Conservation (phyloP, 306 rosid species). For the Cucurbita maxima region DNA sequence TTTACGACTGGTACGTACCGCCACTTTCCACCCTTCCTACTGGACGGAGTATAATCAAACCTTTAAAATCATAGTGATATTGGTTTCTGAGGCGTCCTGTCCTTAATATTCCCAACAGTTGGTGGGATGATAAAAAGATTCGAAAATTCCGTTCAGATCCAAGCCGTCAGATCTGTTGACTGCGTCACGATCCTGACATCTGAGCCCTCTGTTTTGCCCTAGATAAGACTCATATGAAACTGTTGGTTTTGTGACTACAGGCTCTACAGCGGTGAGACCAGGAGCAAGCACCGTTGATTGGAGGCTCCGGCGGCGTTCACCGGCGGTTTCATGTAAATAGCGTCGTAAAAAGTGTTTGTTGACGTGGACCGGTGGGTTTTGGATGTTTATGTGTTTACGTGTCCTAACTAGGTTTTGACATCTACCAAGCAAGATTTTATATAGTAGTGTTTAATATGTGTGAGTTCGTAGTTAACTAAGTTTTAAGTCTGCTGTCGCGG, state of each 20-base stretch:
- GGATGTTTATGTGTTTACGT: background rate
- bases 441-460: background rate
- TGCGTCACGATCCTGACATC: background rate
- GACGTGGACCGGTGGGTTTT: background rate
- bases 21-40: background rate
- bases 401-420: background rate
- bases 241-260: constrained; percentile 24
- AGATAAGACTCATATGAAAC: background rate
- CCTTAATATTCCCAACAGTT: background rate
- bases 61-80: background rate
- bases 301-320: background rate
- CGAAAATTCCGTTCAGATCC: background rate
- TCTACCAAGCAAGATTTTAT: background rate
- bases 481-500: background rate
- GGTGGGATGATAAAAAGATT: background rate
- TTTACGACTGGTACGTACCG: constrained; percentile 64
- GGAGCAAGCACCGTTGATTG: constrained; percentile 65
- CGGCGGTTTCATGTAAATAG: constrained; percentile 21
- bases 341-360: background rate
- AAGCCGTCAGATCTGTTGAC: background rate
- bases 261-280: constrained; percentile 76
- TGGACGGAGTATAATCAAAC: background rate
- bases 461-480: background rate
- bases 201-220: background rate
- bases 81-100: background rate